Percentiles rank a stretch among this genome's conserved stretches.
Conservation (phyloP, 1,284 basidiomycete genomes). For the Inonotus obliquus region DNA sequence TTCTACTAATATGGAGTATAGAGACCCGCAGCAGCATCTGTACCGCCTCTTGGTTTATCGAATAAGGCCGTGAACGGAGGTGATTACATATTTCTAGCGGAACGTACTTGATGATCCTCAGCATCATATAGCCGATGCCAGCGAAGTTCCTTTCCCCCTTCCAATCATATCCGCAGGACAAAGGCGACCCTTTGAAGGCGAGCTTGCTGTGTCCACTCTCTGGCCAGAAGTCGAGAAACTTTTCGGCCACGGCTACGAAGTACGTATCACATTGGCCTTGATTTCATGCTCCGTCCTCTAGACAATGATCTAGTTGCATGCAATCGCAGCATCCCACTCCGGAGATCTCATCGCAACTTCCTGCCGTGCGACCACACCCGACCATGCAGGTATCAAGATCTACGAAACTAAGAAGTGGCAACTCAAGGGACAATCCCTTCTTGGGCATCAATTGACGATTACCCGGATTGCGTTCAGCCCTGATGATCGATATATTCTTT, state of each 20-base stretch:
- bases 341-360: constrained; percentile 82
- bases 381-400: constrained; percentile 88
- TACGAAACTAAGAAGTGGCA: constrained; percentile 73
- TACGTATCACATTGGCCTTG: constrained; percentile 29
- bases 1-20: constrained; percentile 10
- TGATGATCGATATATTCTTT: constrained; percentile 74
- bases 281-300: neutral
- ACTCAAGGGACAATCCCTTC: constrained; percentile 63
- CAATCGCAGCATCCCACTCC: constrained; percentile 68
- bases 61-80: constrained; percentile 64
- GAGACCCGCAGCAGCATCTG: constrained; percentile 59
- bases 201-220: constrained; percentile 80
- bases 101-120: neutral
- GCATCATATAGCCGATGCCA: constrained; percentile 3
- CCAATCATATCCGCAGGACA: constrained; percentile 12
- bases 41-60: constrained; percentile 74
- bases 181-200: constrained; percentile 65
- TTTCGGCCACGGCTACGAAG: constrained; percentile 98
- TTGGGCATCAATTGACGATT: constrained; percentile 86
- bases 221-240: constrained; percentile 98
- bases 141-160: constrained; percentile 10
- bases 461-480: constrained; percentile 88
- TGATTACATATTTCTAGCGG: constrained; percentile 25
- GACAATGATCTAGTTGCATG: constrained; percentile 54
- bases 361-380: constrained; percentile 82